Percentiles rank a stretch among this genome's conserved stretches.
phyloP scores from a whole-genome alignment of 1,284 basidiomycete species.

The Peniophora sp. region DNA sequence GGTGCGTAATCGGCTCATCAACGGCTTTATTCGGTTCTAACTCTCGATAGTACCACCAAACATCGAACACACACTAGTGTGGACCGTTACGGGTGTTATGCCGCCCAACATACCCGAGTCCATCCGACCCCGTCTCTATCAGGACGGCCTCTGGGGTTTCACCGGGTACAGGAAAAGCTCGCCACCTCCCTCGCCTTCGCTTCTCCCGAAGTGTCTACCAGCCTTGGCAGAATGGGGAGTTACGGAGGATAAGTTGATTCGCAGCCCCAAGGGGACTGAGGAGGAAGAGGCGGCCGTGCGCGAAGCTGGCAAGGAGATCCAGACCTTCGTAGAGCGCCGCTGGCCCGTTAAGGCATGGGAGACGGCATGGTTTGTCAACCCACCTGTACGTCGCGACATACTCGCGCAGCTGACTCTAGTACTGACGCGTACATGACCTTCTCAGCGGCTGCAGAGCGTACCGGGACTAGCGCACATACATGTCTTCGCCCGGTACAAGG shows the following conservation, averaged over 20 bases:
- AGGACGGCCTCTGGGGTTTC: slow-evolving; percentile 74
- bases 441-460: slow-evolving; percentile 69
- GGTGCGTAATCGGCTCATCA: slow-evolving; percentile 29
- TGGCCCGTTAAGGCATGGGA: slow-evolving; percentile 71
- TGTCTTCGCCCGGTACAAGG: slow-evolving; percentile 61
- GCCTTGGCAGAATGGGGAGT: slow-evolving; percentile 63
- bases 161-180: slow-evolving; percentile 41
- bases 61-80: slow-evolving; percentile 69
- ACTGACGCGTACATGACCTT: slow-evolving; percentile 2
- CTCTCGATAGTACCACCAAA: slow-evolving; percentile 50
- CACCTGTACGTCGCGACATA: slow-evolving; percentile 45
- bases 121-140: slow-evolving; percentile 44
- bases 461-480: slow-evolving; percentile 73
- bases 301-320: slow-evolving; percentile 48
- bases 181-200: slow-evolving; percentile 56
- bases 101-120: slow-evolving; percentile 36
- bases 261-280: slow-evolving; percentile 36
- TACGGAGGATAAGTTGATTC: slow-evolving; percentile 49
- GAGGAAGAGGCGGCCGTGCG: slow-evolving; percentile 46
- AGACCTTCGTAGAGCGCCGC: slow-evolving; percentile 48
- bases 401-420: background rate
- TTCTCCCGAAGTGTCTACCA: slow-evolving; percentile 47
- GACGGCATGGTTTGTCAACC: slow-evolving; percentile 82
- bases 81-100: slow-evolving; percentile 65
- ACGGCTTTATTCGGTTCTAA: background rate